Evolutionary conservation across 768 basidiomycete genomes (phyloP).

Genomic region (Peribolospora baueri): DNA sequence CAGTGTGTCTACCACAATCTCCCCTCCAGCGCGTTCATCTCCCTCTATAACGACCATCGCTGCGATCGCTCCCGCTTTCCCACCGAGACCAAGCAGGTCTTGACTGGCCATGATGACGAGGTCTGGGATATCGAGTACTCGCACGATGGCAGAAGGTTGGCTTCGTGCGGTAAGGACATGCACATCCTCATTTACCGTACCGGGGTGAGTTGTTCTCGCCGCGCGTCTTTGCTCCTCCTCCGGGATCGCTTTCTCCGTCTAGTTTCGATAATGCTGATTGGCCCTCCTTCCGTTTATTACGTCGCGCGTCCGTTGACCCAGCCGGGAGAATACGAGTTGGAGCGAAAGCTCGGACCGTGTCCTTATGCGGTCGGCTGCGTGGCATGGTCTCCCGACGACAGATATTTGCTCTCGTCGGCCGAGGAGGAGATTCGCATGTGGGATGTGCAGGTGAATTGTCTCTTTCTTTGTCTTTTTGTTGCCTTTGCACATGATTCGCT

Average conservation of each 20-base stretch:
- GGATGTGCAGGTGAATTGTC: slow-evolving; percentile 49
- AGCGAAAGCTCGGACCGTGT: slow-evolving; percentile 20
- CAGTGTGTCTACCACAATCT: slow-evolving; percentile 54
- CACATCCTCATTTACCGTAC: slow-evolving; percentile 72
- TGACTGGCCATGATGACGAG: slow-evolving; percentile 70
- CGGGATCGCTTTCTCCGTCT: background rate
- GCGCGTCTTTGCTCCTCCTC: too few relatives aligned
- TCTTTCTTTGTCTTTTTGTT: slow-evolving; percentile 1
- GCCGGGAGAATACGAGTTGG: slow-evolving; percentile 37
- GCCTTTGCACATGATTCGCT: background rate
- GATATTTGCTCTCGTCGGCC: slow-evolving; percentile 53
- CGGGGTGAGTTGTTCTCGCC: slow-evolving; percentile 30
- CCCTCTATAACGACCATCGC: slow-evolving; percentile 65
- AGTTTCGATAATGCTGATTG: too few relatives aligned
- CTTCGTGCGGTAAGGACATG: slow-evolving; percentile 69
- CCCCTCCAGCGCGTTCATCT: slow-evolving; percentile 36
- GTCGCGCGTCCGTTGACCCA: slow-evolving; percentile 27
- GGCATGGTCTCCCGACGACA: slow-evolving; percentile 81
- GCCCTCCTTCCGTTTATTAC: slow-evolving; percentile 6
- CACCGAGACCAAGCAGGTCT: slow-evolving; percentile 52
- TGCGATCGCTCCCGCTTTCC: slow-evolving; percentile 66
- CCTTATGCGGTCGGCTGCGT: slow-evolving; percentile 44
- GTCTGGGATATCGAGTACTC: slow-evolving; percentile 96
- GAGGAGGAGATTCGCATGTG: slow-evolving; percentile 68
- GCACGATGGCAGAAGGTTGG: slow-evolving; percentile 57